Conservation (phyloP, 257 asterid species). For the Lithospermum erythrorhizon region DNA sequence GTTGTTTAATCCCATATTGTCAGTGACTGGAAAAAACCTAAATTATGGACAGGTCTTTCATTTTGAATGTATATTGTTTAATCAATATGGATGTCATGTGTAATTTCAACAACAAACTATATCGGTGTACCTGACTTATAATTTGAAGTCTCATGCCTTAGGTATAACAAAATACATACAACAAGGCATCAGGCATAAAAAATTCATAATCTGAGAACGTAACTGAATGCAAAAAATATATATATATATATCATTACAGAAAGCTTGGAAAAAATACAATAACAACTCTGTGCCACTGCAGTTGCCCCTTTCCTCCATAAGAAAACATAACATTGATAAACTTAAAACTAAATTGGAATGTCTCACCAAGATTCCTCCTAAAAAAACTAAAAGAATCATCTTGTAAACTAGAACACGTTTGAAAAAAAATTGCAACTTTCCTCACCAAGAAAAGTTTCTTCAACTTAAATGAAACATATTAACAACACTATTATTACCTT, state of each 20-base stretch:
- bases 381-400: conserved; percentile 8
- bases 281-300: too few relatives aligned
- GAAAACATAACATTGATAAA: too few relatives aligned
- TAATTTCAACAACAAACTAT: neutral
- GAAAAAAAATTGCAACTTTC: conserved; percentile 1
- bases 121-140: neutral
- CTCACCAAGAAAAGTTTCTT: neutral
- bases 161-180: too few relatives aligned
- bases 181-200: conserved; percentile 12
- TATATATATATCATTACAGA: too few relatives aligned
- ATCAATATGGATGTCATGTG: neutral
- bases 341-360: too few relatives aligned
- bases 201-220: too few relatives aligned
- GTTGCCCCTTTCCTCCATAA: too few relatives aligned
- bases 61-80: neutral
- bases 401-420: conserved; percentile 9
- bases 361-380: conserved; percentile 98
- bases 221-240: too few relatives aligned
- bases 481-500: too few relatives aligned
- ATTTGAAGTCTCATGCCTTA: too few relatives aligned
- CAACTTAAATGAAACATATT: too few relatives aligned
- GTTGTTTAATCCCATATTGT: neutral
- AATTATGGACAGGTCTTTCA: neutral
- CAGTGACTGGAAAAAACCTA: neutral
- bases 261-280: too few relatives aligned